phyloP scores from a whole-genome alignment of 257 asterid genomes.

The Mentha longifolia region DNA sequence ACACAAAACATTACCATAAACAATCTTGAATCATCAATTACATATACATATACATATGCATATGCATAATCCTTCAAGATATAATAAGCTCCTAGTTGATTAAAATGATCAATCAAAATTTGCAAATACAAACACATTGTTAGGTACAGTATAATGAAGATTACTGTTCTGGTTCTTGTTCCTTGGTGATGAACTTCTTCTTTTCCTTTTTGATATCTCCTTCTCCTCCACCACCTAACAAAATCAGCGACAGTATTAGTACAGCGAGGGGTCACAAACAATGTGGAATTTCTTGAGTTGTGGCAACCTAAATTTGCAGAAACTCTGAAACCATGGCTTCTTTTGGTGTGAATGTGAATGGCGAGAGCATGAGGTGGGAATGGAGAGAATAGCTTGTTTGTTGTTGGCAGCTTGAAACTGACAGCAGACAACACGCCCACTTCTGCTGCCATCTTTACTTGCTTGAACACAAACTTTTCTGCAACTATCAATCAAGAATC shows the following conservation, averaged over 20 bases:
- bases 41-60: too few species aligned
- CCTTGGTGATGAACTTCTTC: conserved; percentile 92
- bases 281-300: background rate
- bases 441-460: conserved; percentile 52
- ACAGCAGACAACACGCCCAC: conserved; percentile 46
- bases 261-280: background rate
- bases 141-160: too few species aligned
- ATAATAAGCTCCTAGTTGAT: too few species aligned
- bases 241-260: background rate
- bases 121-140: too few species aligned
- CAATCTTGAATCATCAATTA: too few species aligned
- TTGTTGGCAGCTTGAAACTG: conserved; percentile 40
- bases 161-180: conserved; percentile 91
- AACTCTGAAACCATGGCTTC: conserved; percentile 42
- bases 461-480: background rate
- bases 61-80: too few species aligned
- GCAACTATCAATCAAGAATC: conserved; percentile 1
- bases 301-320: conserved; percentile 73
- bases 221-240: conserved; percentile 73
- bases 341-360: conserved; percentile 40
- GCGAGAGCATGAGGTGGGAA: conserved; percentile 32
- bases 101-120: too few species aligned
- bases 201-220: conserved; percentile 65
- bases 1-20: background rate
- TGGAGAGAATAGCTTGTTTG: conserved; percentile 34